A percentile compares a stretch with the other conserved stretches of the same genome.
Conservation (phyloP, 768 basidiomycete species). For the Rhodotorula kratochvilovae region DNA sequence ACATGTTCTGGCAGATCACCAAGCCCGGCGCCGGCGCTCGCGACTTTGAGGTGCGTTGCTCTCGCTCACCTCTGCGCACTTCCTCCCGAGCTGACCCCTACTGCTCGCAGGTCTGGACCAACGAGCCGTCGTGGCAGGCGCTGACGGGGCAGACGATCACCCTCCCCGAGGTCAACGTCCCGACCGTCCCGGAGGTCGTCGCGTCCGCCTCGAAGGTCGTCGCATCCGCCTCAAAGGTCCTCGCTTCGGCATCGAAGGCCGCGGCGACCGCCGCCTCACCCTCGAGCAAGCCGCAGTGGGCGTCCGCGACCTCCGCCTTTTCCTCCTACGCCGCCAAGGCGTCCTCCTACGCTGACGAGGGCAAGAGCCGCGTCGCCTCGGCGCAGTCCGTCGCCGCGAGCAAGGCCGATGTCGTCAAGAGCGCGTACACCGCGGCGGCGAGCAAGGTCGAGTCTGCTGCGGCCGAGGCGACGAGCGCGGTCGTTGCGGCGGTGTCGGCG, state of each 20-base stretch:
- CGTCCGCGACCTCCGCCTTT: neutral
- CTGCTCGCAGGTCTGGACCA: conserved; percentile 36
- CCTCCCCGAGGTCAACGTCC: no score
- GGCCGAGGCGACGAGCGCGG: neutral
- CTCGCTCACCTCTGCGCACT: neutral
- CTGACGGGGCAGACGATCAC: conserved; percentile 12
- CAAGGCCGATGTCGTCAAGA: neutral
- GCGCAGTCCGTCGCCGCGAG: neutral
- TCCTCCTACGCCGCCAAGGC: neutral
- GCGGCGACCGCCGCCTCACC: neutral
- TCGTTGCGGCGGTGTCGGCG: neutral
- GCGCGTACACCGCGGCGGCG: neutral
- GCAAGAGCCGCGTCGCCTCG: neutral
- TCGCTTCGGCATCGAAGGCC: neutral
- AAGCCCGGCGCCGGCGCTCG: conserved; percentile 36
- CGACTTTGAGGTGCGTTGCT: conserved; percentile 40
- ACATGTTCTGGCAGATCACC: conserved; percentile 43
- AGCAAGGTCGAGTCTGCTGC: neutral
- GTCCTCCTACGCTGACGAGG: neutral
- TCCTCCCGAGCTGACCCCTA: neutral
- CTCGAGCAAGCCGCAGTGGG: neutral
- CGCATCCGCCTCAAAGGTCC: neutral
- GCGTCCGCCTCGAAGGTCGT: neutral
- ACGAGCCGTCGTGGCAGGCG: conserved; percentile 33
- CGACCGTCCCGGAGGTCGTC: neutral